Conservation (phyloP, 805 yeast genomes). For the Metschnikowia rubicola region DNA sequence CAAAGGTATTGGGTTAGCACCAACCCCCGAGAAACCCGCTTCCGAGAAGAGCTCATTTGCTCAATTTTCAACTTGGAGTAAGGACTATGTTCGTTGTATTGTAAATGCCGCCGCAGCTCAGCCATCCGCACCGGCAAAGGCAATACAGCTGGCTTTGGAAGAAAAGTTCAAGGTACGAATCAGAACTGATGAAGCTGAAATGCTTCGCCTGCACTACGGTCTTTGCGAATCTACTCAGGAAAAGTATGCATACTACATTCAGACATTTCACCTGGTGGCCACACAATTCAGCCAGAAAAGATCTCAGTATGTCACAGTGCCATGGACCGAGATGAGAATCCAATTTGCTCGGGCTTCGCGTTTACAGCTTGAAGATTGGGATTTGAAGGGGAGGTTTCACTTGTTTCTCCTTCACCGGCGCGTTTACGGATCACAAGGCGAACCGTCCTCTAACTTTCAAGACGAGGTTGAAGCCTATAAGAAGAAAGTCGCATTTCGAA, state of each 20-base stretch:
- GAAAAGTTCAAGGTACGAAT: slow-evolving; percentile 6
- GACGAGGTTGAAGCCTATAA: slow-evolving; percentile 9
- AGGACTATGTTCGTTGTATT: slow-evolving; percentile 12
- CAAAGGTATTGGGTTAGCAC: no score
- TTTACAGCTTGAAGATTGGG: slow-evolving; percentile 15
- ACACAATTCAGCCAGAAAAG: slow-evolving; percentile 5
- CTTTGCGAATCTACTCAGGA: slow-evolving; percentile 3
- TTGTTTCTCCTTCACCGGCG: slow-evolving; percentile 15
- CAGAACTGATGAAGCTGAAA: slow-evolving; percentile 12
- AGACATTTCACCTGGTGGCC: slow-evolving; percentile 14
- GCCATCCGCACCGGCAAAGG: not conserved
- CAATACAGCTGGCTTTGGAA: slow-evolving; percentile 10
- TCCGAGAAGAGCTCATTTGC: slow-evolving; percentile 2
- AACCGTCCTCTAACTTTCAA: slow-evolving; percentile 13
- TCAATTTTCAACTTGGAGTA: slow-evolving; percentile 13
- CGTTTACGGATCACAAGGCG: slow-evolving; percentile 15
- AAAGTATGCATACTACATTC: slow-evolving; percentile 12
- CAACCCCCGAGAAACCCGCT: not conserved
- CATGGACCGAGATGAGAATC: slow-evolving; percentile 16
- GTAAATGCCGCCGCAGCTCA: slow-evolving; percentile 9
- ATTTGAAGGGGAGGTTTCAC: slow-evolving; percentile 14
- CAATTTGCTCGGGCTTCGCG: slow-evolving; percentile 9
- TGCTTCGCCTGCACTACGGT: slow-evolving; percentile 18
- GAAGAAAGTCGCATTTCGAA: slow-evolving; percentile 1
- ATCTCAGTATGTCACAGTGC: slow-evolving; percentile 10